A percentile compares a stretch with the other conserved stretches of the same genome.
Evolutionary conservation across 2,329 filamentous ascomycete species (phyloP).

Genomic region (Onygenales sp.): DNA sequence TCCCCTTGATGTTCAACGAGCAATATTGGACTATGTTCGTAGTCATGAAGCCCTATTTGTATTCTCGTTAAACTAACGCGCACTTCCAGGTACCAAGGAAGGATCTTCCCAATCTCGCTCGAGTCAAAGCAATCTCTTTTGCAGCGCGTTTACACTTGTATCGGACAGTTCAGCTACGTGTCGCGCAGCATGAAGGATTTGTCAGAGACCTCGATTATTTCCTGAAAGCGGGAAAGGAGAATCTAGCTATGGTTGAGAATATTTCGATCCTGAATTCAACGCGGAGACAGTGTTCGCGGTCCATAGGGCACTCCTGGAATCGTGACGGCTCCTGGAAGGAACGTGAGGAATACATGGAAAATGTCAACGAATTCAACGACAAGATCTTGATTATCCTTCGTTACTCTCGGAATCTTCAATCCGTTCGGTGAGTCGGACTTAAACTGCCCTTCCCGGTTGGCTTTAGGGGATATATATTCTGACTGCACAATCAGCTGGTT

Average conservation of each 20-base stretch:
- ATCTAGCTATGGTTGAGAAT: not conserved
- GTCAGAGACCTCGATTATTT: not conserved
- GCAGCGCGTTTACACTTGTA: not conserved
- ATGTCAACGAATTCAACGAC: not conserved
- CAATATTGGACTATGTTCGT: not conserved
- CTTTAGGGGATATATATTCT: not conserved
- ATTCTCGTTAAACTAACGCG: not conserved
- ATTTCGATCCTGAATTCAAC: slow-evolving; percentile 1
- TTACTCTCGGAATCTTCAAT: not conserved
- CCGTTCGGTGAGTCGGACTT: not conserved
- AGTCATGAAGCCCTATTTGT: not conserved
- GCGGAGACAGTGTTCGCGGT: not conserved
- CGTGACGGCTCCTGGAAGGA: not conserved
- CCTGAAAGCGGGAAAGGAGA: not conserved
- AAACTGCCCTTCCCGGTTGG: not conserved
- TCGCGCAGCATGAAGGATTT: not conserved
- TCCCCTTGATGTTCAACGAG: not conserved
- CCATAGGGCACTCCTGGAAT: not conserved
- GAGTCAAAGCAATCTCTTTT: not conserved
- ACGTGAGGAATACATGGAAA: not conserved
- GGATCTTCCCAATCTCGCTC: not conserved
- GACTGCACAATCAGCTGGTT: not conserved
- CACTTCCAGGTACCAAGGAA: not conserved
- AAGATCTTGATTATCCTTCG: not conserved
- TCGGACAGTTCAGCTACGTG: not conserved